These are phyloP conservation scores for Tylopilus plumbeoviolaceoides DNA, from an alignment of 768 basidiomycete genomes.

Conservation along the genomic window DNA sequence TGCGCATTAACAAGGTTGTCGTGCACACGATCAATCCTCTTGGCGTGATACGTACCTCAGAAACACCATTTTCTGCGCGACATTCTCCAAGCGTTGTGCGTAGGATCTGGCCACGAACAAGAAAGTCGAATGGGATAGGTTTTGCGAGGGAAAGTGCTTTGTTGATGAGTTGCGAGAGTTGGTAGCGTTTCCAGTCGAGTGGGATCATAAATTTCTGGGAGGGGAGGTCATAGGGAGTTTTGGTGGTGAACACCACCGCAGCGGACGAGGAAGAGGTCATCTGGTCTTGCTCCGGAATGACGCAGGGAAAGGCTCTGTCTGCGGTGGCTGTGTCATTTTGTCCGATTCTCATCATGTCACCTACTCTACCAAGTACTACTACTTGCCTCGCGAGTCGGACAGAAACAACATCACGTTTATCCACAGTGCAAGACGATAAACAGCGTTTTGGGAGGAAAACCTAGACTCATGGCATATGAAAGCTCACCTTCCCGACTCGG, in stretches of 20 bases:
- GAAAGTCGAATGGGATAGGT: slow-evolving; percentile 89
- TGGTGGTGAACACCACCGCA: slow-evolving; percentile 19
- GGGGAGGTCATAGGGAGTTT: slow-evolving; percentile 29
- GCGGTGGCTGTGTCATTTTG: neutral
- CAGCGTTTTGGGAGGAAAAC: too few relatives aligned
- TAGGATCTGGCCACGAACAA: slow-evolving; percentile 80
- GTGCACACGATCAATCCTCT: neutral
- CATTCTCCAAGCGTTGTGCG: slow-evolving; percentile 68
- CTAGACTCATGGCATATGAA: too few relatives aligned
- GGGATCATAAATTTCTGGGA: slow-evolving; percentile 93
- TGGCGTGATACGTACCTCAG: slow-evolving; percentile 46
- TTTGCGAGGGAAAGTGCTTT: slow-evolving; percentile 75
- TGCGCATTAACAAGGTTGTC: slow-evolving; percentile 9
- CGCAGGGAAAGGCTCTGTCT: neutral
- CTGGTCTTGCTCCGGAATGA: neutral
- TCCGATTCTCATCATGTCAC: too few relatives aligned
- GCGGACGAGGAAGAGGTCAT: slow-evolving; percentile 10
- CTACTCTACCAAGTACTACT: too few relatives aligned
- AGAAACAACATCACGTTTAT: too few relatives aligned
- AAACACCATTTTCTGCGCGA: slow-evolving; percentile 65
- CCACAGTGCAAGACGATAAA: too few relatives aligned
- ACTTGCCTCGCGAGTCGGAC: too few relatives aligned
- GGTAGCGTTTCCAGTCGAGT: slow-evolving; percentile 86
- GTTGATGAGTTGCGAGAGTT: slow-evolving; percentile 95
- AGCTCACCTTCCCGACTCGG: too few relatives aligned